phyloP scores from a whole-genome alignment of 78 protist genomes.

The Dictyostelium purpureum region DNA sequence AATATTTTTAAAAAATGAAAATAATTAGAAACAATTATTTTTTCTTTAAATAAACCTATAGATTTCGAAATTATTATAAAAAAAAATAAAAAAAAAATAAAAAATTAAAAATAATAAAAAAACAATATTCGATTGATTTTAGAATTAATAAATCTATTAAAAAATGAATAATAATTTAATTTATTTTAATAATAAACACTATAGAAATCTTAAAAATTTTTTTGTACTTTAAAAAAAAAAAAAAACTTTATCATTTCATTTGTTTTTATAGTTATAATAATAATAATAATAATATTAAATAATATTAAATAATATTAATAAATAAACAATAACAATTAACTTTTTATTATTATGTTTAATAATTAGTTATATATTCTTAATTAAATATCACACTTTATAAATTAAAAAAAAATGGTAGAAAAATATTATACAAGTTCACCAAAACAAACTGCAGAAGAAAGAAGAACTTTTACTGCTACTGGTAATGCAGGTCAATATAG shows the following conservation, averaged over 20 bases:
- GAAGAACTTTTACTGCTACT: neutral
- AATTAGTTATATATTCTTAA: neutral
- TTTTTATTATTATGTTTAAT: neutral
- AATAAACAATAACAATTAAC: neutral
- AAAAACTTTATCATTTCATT: neutral
- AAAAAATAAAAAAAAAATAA: neutral
- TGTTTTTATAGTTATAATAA: neutral
- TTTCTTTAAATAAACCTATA: neutral
- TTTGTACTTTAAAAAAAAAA: neutral
- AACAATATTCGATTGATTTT: too few species aligned
- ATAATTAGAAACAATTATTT: neutral
- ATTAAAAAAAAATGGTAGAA: slow-evolving; percentile 11
- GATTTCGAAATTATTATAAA: neutral
- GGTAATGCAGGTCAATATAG: neutral
- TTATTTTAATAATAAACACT: neutral
- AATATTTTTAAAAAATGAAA: neutral
- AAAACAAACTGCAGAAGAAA: slow-evolving; percentile 3
- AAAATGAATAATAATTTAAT: neutral
- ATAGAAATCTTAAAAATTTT: neutral
- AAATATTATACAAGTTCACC: slow-evolving; percentile 16
- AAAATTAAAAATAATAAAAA: neutral
- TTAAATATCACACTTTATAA: neutral
- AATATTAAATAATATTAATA: neutral
- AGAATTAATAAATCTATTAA: too few species aligned
- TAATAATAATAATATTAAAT: neutral